Evolutionary conservation across 2,329 filamentous ascomycete species (phyloP).

Genomic region (Calonectria hawksworthii): DNA sequence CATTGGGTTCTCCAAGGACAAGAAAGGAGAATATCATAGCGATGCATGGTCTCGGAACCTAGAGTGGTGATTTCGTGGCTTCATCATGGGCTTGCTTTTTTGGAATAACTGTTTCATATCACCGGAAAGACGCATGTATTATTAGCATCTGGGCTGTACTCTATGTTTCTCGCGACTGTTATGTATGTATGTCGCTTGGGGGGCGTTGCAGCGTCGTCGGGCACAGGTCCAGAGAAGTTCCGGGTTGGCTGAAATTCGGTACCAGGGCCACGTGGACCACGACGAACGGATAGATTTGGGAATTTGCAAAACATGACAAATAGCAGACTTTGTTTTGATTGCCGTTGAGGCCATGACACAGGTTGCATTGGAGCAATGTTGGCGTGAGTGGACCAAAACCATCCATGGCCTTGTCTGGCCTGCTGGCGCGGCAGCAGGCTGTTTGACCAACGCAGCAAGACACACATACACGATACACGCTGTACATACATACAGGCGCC

Average conservation of each 20-base stretch:
- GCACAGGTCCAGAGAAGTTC: constrained; percentile 6
- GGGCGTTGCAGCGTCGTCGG: constrained; percentile 11
- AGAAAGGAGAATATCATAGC: constrained; percentile 47
- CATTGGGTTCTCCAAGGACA: constrained; percentile 53
- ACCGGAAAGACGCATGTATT: not conserved
- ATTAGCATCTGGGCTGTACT: not conserved
- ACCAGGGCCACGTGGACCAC: constrained; percentile 22
- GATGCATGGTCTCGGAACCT: constrained; percentile 48
- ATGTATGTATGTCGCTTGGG: not conserved
- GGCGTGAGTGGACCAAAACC: constrained; percentile 1
- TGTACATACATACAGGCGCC: constrained; percentile 1
- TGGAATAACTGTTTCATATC: not conserved
- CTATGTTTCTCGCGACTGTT: constrained; percentile 5
- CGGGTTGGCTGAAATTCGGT: not conserved
- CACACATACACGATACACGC: not conserved
- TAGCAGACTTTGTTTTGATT: constrained; percentile 6
- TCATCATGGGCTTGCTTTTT: not conserved
- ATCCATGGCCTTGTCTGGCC: not conserved
- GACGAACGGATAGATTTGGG: constrained; percentile 26
- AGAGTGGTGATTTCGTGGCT: constrained; percentile 36
- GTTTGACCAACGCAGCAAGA: constrained; percentile 19
- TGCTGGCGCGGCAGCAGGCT: constrained; percentile 6
- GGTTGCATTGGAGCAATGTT: constrained; percentile 11
- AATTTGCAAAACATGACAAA: constrained; percentile 10
- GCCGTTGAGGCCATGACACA: constrained; percentile 3